These are phyloP conservation scores for Trametes sp. DNA, from an alignment of 1,284 basidiomycete species.

Conservation along the genomic window DNA sequence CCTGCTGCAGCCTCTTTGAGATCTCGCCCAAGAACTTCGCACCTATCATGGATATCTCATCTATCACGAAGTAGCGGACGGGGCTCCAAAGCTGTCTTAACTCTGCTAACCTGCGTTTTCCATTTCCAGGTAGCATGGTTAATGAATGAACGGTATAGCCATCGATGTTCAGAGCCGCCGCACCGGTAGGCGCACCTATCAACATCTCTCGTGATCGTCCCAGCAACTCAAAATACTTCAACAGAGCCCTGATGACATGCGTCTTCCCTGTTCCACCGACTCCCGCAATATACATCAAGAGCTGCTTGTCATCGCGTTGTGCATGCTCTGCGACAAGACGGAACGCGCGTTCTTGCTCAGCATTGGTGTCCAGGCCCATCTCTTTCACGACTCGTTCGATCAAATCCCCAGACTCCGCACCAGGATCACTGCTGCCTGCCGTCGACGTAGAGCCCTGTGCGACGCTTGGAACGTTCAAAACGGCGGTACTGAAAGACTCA, in stretches of 20 bases:
- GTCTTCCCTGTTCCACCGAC: slow-evolving; percentile 32
- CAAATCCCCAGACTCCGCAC: background rate
- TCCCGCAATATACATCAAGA: slow-evolving; percentile 25
- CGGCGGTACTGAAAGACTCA: background rate
- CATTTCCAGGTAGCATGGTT: slow-evolving; percentile 7
- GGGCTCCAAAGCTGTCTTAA: background rate
- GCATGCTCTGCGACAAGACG: slow-evolving; percentile 7
- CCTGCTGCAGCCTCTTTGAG: background rate
- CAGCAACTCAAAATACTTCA: background rate
- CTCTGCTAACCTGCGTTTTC: background rate
- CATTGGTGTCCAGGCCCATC: background rate
- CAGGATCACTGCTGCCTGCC: background rate
- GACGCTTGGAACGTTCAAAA: background rate
- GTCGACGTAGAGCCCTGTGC: background rate
- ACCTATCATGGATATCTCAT: slow-evolving; percentile 18
- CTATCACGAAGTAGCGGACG: slow-evolving; percentile 5
- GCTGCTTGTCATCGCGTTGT: slow-evolving; percentile 6
- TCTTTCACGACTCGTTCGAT: background rate
- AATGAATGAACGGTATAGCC: slow-evolving; percentile 25
- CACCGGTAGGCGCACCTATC: slow-evolving; percentile 19
- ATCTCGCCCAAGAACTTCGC: background rate
- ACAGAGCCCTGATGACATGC: slow-evolving; percentile 25
- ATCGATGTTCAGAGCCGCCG: slow-evolving; percentile 14
- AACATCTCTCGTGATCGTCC: background rate
- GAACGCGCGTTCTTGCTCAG: slow-evolving; percentile 8